phyloP scores from a whole-genome alignment of 805 yeast species.

The Yamadazyma phyllophila region DNA sequence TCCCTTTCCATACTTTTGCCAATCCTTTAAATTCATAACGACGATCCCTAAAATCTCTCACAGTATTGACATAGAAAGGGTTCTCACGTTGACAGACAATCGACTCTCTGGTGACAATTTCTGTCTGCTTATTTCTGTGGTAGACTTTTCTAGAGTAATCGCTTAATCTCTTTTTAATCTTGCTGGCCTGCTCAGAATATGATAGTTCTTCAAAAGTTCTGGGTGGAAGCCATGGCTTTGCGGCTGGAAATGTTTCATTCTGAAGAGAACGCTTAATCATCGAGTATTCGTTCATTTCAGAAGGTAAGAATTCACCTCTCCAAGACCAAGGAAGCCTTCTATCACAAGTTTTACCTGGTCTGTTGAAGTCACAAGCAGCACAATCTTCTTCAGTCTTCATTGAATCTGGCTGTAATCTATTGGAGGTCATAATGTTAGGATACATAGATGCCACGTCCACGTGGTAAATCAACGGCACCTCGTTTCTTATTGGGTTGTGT shows the following conservation, averaged over 20 bases:
- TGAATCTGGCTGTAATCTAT: conserved; percentile 96
- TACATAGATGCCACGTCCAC: conserved; percentile 99
- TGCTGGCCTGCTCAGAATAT: conserved; percentile 71
- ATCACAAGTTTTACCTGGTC: conserved; percentile 94
- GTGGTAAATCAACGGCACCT: conserved; percentile 87
- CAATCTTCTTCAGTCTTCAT: conserved; percentile 94
- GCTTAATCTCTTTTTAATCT: conserved; percentile 71
- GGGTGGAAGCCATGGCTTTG: conserved; percentile 53
- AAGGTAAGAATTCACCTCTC: conserved; percentile 96
- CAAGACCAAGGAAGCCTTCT: conserved; percentile 93
- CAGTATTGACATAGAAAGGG: conserved; percentile 95
- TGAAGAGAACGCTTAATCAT: conserved; percentile 84
- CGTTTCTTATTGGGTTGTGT: conserved; percentile 61
- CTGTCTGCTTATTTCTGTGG: conserved; percentile 75
- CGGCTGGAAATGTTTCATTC: conserved; percentile 71
- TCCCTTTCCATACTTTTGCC: conserved; percentile 92
- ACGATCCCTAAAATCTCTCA: conserved; percentile 89
- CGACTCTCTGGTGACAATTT: conserved; percentile 85
- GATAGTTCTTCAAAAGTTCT: conserved; percentile 74
- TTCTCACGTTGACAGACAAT: conserved; percentile 96
- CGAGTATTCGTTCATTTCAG: conserved; percentile 84
- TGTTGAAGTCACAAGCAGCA: conserved; percentile 94
- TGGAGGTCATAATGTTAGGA: conserved; percentile 97
- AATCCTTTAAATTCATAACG: conserved; percentile 92
- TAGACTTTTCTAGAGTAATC: conserved; percentile 87